phyloP scores from a whole-genome alignment of 139 green algal species.

The Edaphochlamys debaryana region DNA sequence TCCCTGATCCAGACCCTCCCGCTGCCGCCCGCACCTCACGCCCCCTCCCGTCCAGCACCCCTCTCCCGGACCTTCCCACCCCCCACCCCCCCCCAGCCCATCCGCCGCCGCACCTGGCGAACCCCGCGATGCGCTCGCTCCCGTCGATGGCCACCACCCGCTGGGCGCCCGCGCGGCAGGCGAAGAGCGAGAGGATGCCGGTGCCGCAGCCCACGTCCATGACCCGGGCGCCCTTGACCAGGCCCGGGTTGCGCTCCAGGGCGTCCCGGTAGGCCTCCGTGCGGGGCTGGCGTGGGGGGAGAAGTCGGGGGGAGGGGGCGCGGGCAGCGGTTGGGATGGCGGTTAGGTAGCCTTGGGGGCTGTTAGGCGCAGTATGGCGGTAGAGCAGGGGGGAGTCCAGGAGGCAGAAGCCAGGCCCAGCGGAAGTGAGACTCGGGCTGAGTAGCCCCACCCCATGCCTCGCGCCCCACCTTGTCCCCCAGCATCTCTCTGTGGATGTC shows the following conservation, averaged over 20 bases:
- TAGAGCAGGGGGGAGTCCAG: too few relatives aligned
- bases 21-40: neutral
- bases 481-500: conserved; percentile 96
- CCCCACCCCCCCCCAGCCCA: too few relatives aligned
- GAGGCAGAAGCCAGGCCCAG: too few relatives aligned
- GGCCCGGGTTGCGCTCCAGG: conserved; percentile 79
- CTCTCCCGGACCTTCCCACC: neutral
- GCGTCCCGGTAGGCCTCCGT: conserved; percentile 86
- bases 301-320: too few relatives aligned
- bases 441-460: too few relatives aligned
- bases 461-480: conserved; percentile 78
- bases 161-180: conserved; percentile 78
- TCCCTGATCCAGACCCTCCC: too few relatives aligned
- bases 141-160: conserved; percentile 76
- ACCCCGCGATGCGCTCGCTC: conserved; percentile 66
- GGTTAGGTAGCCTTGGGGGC: too few relatives aligned
- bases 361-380: too few relatives aligned
- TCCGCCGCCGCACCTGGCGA: conserved; percentile 63
- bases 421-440: too few relatives aligned
- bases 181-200: conserved; percentile 95
- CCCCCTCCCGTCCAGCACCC: neutral
- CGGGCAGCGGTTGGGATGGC: too few relatives aligned
- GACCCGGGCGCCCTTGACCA: conserved; percentile 78
- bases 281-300: conserved; percentile 60
- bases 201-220: conserved; percentile 97